Conservation (phyloP, 2,329 filamentous ascomycete species). For the Biscogniauxia sp. region DNA sequence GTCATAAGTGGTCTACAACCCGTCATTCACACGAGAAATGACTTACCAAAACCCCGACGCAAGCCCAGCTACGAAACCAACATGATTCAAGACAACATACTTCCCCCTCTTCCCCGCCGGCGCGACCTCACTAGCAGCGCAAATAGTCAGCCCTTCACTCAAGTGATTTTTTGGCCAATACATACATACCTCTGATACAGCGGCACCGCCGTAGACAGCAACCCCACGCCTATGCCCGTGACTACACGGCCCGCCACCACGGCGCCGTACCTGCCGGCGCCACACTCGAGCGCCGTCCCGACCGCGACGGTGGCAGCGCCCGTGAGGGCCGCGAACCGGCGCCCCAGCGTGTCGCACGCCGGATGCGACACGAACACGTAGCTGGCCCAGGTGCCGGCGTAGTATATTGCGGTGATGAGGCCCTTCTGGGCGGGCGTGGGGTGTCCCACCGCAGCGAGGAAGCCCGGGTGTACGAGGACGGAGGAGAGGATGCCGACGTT, state of each 20-base stretch:
- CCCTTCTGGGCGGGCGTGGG: conserved; percentile 47
- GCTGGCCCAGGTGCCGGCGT: conserved; percentile 53
- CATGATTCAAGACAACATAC: conserved; percentile 58
- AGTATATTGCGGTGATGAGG: conserved; percentile 56
- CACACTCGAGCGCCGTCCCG: conserved; percentile 49
- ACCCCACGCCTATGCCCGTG: conserved; percentile 51
- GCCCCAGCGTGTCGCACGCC: conserved; percentile 49
- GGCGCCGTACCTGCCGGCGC: conserved; percentile 38
- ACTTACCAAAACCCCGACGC: conserved; percentile 53
- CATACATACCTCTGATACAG: conserved; percentile 53
- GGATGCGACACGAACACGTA: conserved; percentile 55
- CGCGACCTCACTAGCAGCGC: conserved; percentile 46
- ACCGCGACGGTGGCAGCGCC: conserved; percentile 46
- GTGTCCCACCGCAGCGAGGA: conserved; percentile 43
- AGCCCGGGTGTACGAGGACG: conserved; percentile 55
- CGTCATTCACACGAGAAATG: background rate
- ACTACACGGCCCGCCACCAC: conserved; percentile 52
- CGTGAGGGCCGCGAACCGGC: conserved; percentile 47
- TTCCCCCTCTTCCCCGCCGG: conserved; percentile 52
- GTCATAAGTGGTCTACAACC: background rate
- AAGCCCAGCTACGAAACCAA: conserved; percentile 55
- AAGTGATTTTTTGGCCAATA: background rate
- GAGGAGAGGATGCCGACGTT: conserved; percentile 58
- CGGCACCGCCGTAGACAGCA: conserved; percentile 56
- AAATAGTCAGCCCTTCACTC: conserved; percentile 1